Conservation (phyloP, 305 asterid species). For the Solanum hybrid region DNA sequence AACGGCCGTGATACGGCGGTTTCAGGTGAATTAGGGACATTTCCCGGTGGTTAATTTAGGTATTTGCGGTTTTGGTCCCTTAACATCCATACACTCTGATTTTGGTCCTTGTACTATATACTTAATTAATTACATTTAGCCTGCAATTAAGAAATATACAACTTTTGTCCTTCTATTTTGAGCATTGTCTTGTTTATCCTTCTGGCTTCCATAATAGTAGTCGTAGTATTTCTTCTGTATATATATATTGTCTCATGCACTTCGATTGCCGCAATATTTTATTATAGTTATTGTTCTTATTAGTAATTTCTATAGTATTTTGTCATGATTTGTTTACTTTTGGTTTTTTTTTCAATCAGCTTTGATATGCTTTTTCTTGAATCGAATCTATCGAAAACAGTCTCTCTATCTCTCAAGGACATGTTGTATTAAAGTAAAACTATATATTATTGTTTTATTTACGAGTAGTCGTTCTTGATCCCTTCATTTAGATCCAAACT, state of each 20-base stretch:
- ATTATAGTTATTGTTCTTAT: not conserved
- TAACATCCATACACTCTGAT: not conserved
- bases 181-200: not conserved
- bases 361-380: not conserved
- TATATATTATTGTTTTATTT: not conserved
- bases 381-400: rapidly evolving
- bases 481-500: not conserved
- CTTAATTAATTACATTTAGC: not conserved
- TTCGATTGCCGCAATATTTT: not conserved
- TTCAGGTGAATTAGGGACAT: conserved; percentile 11
- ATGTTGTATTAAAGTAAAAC: not conserved
- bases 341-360: rapidly evolving
- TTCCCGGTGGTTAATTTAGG: not conserved
- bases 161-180: not conserved
- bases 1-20: not conserved
- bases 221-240: not conserved
- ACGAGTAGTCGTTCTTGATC: not conserved
- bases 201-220: not conserved
- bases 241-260: not conserved
- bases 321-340: not conserved
- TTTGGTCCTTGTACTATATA: not conserved
- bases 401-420: rapidly evolving
- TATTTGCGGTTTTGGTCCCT: not conserved
- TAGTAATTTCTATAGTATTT: not conserved
- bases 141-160: not conserved